Percentiles rank a stretch among this genome's conserved stretches.
Conservation (phyloP, 2,329 filamentous ascomycete genomes). For the Dendryphion nanum region DNA sequence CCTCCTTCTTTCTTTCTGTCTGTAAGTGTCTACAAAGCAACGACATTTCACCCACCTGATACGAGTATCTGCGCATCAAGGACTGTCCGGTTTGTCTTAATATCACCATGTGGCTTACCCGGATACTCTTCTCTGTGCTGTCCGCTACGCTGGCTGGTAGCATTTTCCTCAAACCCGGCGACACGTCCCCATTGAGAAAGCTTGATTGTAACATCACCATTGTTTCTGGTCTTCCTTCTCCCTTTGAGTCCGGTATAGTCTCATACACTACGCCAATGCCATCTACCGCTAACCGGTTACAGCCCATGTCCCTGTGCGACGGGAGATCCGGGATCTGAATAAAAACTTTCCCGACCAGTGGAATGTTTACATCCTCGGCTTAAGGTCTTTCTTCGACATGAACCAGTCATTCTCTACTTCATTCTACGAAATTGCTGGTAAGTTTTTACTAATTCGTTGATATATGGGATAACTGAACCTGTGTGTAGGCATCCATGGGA, state of each 20-base stretch:
- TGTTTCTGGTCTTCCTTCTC: background rate
- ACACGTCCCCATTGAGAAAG: too few species aligned
- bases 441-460: too few species aligned
- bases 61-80: too few species aligned
- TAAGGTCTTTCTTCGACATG: slow-evolving; percentile 67
- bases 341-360: slow-evolving; percentile 62
- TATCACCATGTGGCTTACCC: too few species aligned
- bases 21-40: too few species aligned
- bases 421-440: slow-evolving; percentile 76
- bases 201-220: background rate
- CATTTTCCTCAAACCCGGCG: too few species aligned
- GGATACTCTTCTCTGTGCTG: too few species aligned
- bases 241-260: background rate
- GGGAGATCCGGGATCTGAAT: slow-evolving; percentile 65
- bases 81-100: too few species aligned
- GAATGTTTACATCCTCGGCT: slow-evolving; percentile 73
- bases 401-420: slow-evolving; percentile 65
- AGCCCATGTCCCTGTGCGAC: slow-evolving; percentile 46
- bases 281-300: too few species aligned
- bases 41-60: too few species aligned
- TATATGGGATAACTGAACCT: background rate
- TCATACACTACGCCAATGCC: background rate
- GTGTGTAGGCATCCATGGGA: slow-evolving; percentile 32
- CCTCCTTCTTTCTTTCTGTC: too few species aligned
- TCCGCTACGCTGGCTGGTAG: too few species aligned